phyloP scores from a whole-genome alignment of 2,329 filamentous ascomycete species.

The Calonectria fujianensis region DNA sequence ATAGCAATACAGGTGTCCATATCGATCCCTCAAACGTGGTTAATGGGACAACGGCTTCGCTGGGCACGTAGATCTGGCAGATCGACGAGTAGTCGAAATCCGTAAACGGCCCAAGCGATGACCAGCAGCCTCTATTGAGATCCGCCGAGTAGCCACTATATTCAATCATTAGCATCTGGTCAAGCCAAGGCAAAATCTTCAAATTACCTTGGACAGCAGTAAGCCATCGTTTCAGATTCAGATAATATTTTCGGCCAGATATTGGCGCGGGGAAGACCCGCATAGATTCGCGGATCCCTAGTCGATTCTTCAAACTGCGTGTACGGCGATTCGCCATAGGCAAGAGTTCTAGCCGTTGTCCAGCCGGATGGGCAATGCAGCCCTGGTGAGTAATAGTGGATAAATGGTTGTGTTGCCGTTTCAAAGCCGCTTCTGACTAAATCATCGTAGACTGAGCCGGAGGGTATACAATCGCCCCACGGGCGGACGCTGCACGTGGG shows the following conservation, averaged over 20 bases:
- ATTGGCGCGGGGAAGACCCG: slow-evolving; percentile 1
- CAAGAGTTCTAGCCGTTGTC: slow-evolving; percentile 50
- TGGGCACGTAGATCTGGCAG: slow-evolving; percentile 6
- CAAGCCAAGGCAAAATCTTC: no score
- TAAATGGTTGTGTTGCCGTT: slow-evolving; percentile 32
- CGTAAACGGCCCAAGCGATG: slow-evolving; percentile 30
- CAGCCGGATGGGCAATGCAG: slow-evolving; percentile 50
- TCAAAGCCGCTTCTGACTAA: background rate
- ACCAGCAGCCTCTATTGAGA: slow-evolving; percentile 37
- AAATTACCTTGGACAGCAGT: slow-evolving; percentile 50
- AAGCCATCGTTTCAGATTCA: slow-evolving; percentile 48
- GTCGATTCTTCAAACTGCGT: slow-evolving; percentile 43
- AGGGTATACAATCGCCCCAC: slow-evolving; percentile 50
- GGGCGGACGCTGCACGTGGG: slow-evolving; percentile 33
- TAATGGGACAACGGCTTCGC: background rate
- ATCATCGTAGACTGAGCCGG: slow-evolving; percentile 43
- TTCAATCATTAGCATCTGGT: background rate
- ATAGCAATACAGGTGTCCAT: slow-evolving; percentile 31
- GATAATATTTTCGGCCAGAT: slow-evolving; percentile 30
- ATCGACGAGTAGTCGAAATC: slow-evolving; percentile 34
- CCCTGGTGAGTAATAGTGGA: slow-evolving; percentile 52
- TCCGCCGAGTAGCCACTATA: slow-evolving; percentile 43
- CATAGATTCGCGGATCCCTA: background rate
- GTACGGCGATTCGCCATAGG: slow-evolving; percentile 21
- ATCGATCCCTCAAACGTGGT: slow-evolving; percentile 40